phyloP scores from a whole-genome alignment of 257 asterid species.

The Fraxinus anomala region DNA sequence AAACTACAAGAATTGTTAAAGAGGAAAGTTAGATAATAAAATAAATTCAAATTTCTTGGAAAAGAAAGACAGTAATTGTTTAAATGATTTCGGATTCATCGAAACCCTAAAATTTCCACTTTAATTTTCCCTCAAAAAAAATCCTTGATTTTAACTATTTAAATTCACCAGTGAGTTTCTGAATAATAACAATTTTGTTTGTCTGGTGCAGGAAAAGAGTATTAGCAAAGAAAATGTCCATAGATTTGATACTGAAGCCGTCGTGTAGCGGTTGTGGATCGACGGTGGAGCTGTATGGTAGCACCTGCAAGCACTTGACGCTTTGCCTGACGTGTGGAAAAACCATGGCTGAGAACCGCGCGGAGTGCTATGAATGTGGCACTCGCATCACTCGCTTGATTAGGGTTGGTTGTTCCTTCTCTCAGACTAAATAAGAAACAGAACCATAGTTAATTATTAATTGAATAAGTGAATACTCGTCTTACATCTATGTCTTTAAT shows the following conservation, averaged over 20 bases:
- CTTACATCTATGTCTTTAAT: neutral
- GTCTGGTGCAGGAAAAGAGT: conserved; percentile 30
- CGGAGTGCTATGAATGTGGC: conserved; percentile 82
- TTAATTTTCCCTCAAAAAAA: neutral
- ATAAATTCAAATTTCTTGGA: neutral
- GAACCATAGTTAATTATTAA: neutral
- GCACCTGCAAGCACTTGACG: conserved; percentile 89
- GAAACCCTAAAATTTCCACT: conserved; percentile 31
- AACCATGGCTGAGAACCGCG: conserved; percentile 72
- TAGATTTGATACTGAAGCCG: conserved; percentile 80
- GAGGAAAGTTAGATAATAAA: neutral
- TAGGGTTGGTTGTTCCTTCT: conserved; percentile 49
- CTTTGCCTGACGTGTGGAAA: conserved; percentile 81
- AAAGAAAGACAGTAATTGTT: neutral
- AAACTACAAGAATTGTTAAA: neutral
- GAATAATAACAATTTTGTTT: neutral
- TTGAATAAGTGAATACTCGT: neutral
- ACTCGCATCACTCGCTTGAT: conserved; percentile 70
- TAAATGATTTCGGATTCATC: neutral
- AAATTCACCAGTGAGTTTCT: conserved; percentile 11
- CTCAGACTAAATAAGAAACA: neutral
- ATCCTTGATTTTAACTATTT: neutral
- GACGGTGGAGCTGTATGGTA: conserved; percentile 76
- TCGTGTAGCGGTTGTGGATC: conserved; percentile 86
- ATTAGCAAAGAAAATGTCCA: conserved; percentile 44